Base-by-base conservation (phyloP, 2,329 filamentous ascomycete species). In the Aspergillus sp. region DNA sequence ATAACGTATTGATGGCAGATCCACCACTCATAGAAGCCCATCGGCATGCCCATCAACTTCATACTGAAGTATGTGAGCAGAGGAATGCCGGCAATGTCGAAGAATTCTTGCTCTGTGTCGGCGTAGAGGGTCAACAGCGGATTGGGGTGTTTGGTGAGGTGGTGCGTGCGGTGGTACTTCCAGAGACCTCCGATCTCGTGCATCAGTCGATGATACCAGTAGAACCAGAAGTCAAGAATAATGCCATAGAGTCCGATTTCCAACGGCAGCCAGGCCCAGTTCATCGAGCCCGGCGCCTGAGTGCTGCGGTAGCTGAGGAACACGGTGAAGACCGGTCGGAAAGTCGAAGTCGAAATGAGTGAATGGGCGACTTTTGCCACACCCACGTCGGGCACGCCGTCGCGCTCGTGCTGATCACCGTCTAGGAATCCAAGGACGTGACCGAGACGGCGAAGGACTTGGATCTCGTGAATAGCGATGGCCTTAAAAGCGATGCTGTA, bases 21-120 rank as follows among this genome's bases (percentile, higher is more conserved):
- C 78, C 78, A 81, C 77, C 75, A 79, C 47, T 80, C 78, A 52
- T 80, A 80, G 63, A 81, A 81, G 2, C 76, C 77, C 74, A 81
- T 76, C 0, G 77, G 78, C 4, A 80, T 52, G 0, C 77, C 77
- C 36, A 76, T 69, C 0, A 67, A 6, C 56, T 71, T 75, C 39
- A 80, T 57, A 1, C 69, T 75, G 46, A 68, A 67, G 61, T 73
- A 80, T 2, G 78, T 72, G 54, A 78, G 61, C 20, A 79, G 59
- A 0, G 78, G 78, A 9, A 81, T 73, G n/a, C 72, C 75, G 6
- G 71, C 72, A 31, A 80, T 77, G 54, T 80, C 77, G 57, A 78
- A 75, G 7, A 79, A 63, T 55, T 80, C 77, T 56, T 80, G 78
- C 55, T 77, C 78, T 7, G 63, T 53, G 53, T 80, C 78, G 46